A percentile compares a stretch with the other conserved stretches of the same genome.
Evolutionary conservation across 73 alveolate genomes (phyloP).

Genomic region (Loxodes magnus): DNA sequence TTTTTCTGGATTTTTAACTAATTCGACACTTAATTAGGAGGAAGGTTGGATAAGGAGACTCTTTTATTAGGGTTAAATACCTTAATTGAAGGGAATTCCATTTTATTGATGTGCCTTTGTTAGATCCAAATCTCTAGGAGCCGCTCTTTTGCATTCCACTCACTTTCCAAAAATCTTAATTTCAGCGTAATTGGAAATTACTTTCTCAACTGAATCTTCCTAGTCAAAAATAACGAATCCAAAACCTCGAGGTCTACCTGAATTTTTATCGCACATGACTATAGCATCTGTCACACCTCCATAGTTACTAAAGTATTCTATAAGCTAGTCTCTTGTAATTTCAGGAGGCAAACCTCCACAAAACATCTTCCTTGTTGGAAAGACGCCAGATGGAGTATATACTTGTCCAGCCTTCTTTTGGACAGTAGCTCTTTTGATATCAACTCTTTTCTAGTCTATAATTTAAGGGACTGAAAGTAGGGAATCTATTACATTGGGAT

Average conservation of each 20-base stretch:
- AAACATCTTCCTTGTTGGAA: conserved; percentile 55
- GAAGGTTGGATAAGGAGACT: too few relatives aligned
- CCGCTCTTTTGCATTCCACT: conserved; percentile 71
- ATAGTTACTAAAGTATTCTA: conserved; percentile 26
- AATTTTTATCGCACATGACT: conserved; percentile 43
- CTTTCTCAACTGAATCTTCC: conserved; percentile 31
- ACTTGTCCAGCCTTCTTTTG: conserved; percentile 11
- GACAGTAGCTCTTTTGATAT: conserved; percentile 40
- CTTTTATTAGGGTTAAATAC: too few relatives aligned
- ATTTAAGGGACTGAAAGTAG: conserved; percentile 18
- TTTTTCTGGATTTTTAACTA: too few relatives aligned
- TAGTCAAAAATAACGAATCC: conserved; percentile 48
- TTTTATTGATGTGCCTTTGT: too few relatives aligned
- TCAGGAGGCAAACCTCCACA: conserved; percentile 73
- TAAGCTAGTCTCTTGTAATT: conserved; percentile 31
- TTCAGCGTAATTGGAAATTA: conserved; percentile 19
- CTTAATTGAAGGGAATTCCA: too few relatives aligned
- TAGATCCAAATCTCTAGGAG: conserved; percentile 39
- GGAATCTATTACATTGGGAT: not conserved
- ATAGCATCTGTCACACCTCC: conserved; percentile 59
- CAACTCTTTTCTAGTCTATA: conserved; percentile 46
- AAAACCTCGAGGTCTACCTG: conserved; percentile 75
- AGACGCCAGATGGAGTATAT: too few relatives aligned
- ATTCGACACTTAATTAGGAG: too few relatives aligned
- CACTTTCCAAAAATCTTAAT: conserved; percentile 48